Evolutionary conservation across 169 alveolate genomes (phyloP).

Genomic region (Plasmodium billcollinsi): DNA sequence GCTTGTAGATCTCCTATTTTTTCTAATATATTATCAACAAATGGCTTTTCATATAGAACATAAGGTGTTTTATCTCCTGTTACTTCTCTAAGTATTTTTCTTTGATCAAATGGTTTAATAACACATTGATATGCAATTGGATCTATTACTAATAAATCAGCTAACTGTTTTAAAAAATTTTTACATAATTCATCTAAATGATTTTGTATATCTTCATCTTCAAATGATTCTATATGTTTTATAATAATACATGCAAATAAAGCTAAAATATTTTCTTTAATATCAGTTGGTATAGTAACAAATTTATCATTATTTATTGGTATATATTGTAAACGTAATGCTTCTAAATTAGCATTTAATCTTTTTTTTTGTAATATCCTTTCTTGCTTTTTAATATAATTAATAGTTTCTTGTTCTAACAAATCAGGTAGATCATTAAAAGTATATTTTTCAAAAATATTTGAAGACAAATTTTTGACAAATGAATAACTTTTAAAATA

Average conservation of each 20-base stretch:
- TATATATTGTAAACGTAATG: conserved; percentile 67
- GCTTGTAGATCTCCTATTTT: conserved; percentile 46
- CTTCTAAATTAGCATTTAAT: conserved; percentile 70
- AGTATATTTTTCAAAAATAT: conserved; percentile 23
- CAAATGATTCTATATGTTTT: conserved; percentile 65
- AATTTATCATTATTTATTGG: conserved; percentile 71
- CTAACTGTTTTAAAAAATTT: conserved; percentile 41
- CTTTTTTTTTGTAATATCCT: conserved; percentile 42
- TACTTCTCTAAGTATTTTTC: conserved; percentile 47
- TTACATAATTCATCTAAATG: conserved; percentile 52
- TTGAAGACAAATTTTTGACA: not conserved
- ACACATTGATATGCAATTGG: conserved; percentile 66
- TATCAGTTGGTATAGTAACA: conserved; percentile 40
- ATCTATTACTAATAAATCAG: conserved; percentile 49
- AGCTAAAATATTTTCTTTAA: conserved; percentile 68
- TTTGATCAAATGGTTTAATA: conserved; percentile 52
- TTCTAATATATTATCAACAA: conserved; percentile 56
- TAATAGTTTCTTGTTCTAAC: conserved; percentile 49
- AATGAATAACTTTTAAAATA: conserved; percentile 5
- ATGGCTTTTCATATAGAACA: conserved; percentile 55
- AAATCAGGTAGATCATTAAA: conserved; percentile 47
- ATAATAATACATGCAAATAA: conserved; percentile 71
- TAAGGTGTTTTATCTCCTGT: conserved; percentile 60
- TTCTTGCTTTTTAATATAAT: conserved; percentile 48
- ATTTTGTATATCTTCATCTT: conserved; percentile 56